Evolutionary conservation across 1,139 yeast genomes (phyloP).

Genomic region (Scheffersomyces titani): DNA sequence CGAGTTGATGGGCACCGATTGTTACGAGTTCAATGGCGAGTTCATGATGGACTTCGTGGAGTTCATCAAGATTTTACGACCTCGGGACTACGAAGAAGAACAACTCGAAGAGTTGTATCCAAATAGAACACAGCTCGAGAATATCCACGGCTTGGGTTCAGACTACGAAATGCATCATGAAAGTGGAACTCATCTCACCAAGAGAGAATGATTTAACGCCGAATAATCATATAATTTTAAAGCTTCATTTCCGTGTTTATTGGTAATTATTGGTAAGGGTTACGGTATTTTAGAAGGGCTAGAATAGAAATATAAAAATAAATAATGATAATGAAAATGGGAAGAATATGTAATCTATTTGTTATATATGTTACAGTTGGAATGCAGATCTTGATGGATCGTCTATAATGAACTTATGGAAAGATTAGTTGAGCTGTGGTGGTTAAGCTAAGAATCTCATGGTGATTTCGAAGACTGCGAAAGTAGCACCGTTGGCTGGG

Average conservation of each 20-base stretch:
- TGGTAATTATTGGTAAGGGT: not conserved
- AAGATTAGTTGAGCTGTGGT: not conserved
- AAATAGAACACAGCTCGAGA: not conserved
- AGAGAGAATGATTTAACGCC: conserved; percentile 5
- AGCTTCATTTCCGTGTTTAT: not conserved
- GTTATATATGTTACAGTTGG: not conserved
- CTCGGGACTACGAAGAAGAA: conserved; percentile 38
- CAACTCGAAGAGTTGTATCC: conserved; percentile 7
- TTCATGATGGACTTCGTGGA: conserved; percentile 50
- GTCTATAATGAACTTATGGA: not conserved
- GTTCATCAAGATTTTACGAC: conserved; percentile 43
- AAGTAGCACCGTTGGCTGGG: conserved; percentile 96
- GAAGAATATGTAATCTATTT: not conserved
- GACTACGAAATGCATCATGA: conserved; percentile 21
- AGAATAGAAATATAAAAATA: not conserved
- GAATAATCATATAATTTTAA: not conserved
- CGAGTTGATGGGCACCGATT: conserved; percentile 53
- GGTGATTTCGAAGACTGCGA: conserved; percentile 85
- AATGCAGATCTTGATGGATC: not conserved
- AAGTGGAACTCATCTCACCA: conserved; percentile 4
- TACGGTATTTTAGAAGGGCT: not conserved
- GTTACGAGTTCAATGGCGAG: conserved; percentile 55
- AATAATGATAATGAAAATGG: not conserved
- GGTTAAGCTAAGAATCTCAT: conserved; percentile 58
- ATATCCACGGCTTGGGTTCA: conserved; percentile 10